Conservation (phyloP, 208 protist species). For the Leishmania martiniquensis region DNA sequence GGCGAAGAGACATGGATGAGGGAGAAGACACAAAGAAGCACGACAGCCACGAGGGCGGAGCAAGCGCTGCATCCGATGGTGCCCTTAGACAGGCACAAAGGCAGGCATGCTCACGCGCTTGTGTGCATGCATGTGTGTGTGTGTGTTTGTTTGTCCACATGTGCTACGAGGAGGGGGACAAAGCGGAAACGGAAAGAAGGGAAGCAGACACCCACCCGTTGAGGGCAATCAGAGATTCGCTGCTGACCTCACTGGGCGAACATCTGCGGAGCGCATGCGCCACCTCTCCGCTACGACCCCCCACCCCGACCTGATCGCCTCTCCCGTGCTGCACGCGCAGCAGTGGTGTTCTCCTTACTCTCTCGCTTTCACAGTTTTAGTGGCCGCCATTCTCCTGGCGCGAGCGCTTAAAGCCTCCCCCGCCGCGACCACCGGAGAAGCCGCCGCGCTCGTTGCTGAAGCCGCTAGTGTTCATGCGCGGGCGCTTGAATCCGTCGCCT, state of each 20-base stretch:
- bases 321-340: background rate
- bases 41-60: background rate
- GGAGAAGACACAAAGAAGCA: background rate
- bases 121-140: background rate
- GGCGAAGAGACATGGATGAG: background rate
- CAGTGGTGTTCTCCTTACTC: background rate
- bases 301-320: background rate
- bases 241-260: background rate
- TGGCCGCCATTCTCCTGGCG: constrained; percentile 11
- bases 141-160: background rate
- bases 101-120: background rate
- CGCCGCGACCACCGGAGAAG: background rate
- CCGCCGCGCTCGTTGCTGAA: constrained; percentile 16
- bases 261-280: background rate
- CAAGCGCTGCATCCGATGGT: background rate
- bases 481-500: constrained; percentile 58
- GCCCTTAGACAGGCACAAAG: background rate
- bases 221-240: background rate
- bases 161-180: background rate
- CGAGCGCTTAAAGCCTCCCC: constrained; percentile 24
- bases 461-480: constrained; percentile 40
- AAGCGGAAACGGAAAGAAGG: background rate
- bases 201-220: background rate
- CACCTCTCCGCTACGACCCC: background rate
- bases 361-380: constrained; percentile 1